Base-by-base conservation (phyloP, 140 eudicot genomes). In the Stevia rebaudiana region DNA sequence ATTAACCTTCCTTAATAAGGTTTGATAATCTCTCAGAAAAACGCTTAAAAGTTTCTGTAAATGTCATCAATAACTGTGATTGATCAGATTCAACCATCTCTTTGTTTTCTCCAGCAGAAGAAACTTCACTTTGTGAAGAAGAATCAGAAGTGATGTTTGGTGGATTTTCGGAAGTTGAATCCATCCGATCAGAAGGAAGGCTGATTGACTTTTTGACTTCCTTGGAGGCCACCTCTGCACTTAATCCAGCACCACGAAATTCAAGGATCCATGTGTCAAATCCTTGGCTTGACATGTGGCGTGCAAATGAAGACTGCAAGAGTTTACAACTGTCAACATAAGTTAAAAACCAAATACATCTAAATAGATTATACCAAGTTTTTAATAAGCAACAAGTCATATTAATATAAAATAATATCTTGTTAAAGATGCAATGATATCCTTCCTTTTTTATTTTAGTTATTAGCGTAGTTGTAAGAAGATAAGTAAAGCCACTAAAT, bases 221-320 rank as follows among this genome's bases (percentile, higher is more conserved):
- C 28, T 54, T 60, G 23, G 69, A 40, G 54, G 69, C 71, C 31
- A 71, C 67, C 55, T 78, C 71, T 55, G 77, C 52, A 68, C 95
- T 86, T 81, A 86, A 83, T 48, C 95, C 95, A 49, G 95, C 91
- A 57, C 95, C 95, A 8, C 95, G 85, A 68, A 86, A 73, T 69
- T 86, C 95, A 41, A 86, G 91, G 74, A 82, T 83, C 95, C 95
- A 86, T 43, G 95, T 86, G 65, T 86, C 95, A 63, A 83, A 86
- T 71, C 95, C 95, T 76, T 86, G 85, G 63, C 81, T 79, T 24
- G 85, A 78, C 91, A 86, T 86, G 70, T 75, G 77, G 31, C 91
- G 87, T 49, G 95, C 95, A 78, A 86, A 86, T 8, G 95, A 86
- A 63, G 88, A 79, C 95, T 86, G 87, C 82, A 78, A 68, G 71